These are phyloP conservation scores for Blepharisma stoltei DNA, from an alignment of 73 alveolate species.

Conservation along the genomic window DNA sequence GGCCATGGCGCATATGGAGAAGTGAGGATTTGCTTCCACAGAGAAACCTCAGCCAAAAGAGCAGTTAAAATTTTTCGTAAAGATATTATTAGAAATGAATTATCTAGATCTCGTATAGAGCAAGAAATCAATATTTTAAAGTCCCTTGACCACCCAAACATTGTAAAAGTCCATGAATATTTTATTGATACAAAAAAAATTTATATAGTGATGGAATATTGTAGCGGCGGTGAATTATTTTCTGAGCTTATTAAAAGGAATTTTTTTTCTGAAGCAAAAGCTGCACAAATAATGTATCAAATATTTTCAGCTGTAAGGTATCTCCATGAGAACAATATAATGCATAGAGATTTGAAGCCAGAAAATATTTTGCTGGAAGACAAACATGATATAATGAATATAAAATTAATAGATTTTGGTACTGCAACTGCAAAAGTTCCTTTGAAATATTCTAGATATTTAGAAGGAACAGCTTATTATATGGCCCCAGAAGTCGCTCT, in stretches of 20 bases:
- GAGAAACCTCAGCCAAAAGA: no score
- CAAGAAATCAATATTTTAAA: slow-evolving; percentile 72
- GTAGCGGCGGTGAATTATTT: slow-evolving; percentile 70
- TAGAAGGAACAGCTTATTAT: no score
- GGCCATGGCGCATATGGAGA: no score
- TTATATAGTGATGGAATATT: slow-evolving; percentile 75
- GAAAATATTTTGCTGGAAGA: slow-evolving; percentile 73
- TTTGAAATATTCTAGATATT: no score
- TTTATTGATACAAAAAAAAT: slow-evolving; percentile 67
- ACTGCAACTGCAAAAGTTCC: slow-evolving; percentile 6
- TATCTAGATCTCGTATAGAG: slow-evolving; percentile 41
- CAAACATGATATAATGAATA: slow-evolving; percentile 33
- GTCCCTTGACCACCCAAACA: slow-evolving; percentile 67
- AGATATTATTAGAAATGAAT: neutral
- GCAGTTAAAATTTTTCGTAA: no score
- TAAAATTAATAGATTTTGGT: slow-evolving; percentile 84
- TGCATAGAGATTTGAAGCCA: slow-evolving; percentile 87
- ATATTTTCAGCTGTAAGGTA: slow-evolving; percentile 72
- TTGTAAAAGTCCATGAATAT: slow-evolving; percentile 57
- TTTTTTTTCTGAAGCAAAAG: slow-evolving; percentile 61
- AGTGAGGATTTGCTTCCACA: no score
- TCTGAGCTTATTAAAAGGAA: slow-evolving; percentile 39
- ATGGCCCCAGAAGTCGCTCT: no score
- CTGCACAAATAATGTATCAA: slow-evolving; percentile 72
- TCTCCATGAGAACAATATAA: slow-evolving; percentile 71